Conservation (phyloP, 2,329 filamentous ascomycete genomes). For the Xylaria arbuscula region DNA sequence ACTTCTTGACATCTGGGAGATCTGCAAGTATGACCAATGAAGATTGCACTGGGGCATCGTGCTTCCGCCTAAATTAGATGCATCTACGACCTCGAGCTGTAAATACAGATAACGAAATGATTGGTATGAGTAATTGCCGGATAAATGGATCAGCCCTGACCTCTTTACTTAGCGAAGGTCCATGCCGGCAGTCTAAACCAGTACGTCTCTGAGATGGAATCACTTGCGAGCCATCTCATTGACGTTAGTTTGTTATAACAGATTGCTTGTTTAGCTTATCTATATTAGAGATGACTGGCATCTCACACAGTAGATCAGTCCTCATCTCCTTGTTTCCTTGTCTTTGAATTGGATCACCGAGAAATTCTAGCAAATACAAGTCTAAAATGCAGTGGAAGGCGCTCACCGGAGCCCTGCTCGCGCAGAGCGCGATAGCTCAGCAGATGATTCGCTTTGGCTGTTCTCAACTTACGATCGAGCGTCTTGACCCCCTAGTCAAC, state of each 20-base stretch:
- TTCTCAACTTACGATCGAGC: conserved; percentile 49
- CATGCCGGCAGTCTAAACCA: conserved; percentile 31
- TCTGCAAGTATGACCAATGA: not conserved
- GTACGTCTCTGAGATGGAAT: not conserved
- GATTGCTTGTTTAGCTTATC: not conserved
- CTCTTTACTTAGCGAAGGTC: not conserved
- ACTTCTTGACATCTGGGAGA: not conserved
- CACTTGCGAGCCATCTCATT: not conserved
- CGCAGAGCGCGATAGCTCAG: conserved; percentile 41
- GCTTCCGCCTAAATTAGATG: conserved; percentile 35
- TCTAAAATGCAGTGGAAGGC: conserved; percentile 42
- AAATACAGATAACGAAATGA: conserved; percentile 3
- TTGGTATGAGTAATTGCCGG: conserved; percentile 35
- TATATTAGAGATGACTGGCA: conserved; percentile 24
- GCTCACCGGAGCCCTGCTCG: conserved; percentile 38
- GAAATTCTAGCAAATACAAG: not conserved
- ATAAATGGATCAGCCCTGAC: conserved; percentile 29
- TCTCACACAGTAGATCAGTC: not conserved
- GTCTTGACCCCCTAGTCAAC: conserved; percentile 48
- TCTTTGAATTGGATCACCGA: not conserved
- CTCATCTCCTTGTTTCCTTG: conserved; percentile 2
- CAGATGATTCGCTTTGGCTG: conserved; percentile 52
- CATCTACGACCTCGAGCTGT: conserved; percentile 19
- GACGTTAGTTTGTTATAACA: not conserved
- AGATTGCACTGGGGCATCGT: not conserved